Conservation (phyloP, 192 early-diverging fungal genomes). For the Backusella parvicylindrica region DNA sequence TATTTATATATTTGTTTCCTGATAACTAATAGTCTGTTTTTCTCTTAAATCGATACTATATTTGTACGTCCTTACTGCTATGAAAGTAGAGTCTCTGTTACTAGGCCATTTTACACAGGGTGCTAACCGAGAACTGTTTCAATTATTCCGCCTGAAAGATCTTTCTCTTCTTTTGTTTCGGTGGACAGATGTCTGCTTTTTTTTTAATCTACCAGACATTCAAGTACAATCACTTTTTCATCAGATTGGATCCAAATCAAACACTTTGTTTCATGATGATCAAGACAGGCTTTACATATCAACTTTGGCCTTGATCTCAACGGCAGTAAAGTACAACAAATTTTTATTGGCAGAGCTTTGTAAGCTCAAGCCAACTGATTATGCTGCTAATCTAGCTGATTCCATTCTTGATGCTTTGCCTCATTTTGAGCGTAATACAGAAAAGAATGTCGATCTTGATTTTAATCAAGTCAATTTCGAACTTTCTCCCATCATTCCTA, state of each 20-base stretch:
- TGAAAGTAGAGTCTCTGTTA: slow-evolving; percentile 9
- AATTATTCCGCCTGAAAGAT: neutral
- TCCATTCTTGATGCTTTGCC: neutral
- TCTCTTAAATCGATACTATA: neutral
- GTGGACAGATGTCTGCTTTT: neutral
- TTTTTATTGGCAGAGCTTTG: slow-evolving; percentile 10
- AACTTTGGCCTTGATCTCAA: neutral
- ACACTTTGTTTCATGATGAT: neutral
- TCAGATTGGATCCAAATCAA: neutral
- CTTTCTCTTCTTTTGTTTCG: neutral
- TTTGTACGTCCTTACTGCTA: neutral
- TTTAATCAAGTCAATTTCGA: neutral
- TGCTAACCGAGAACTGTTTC: neutral
- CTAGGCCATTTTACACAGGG: neutral
- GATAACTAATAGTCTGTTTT: neutral
- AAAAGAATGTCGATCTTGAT: neutral
- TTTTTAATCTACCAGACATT: slow-evolving; percentile 6
- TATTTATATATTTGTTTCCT: neutral
- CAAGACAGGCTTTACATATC: neutral
- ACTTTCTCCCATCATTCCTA: neutral
- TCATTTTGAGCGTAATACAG: neutral
- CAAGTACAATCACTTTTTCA: neutral
- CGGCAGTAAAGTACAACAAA: slow-evolving; percentile 9
- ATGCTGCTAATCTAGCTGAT: slow-evolving; percentile 6
- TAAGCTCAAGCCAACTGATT: slow-evolving; percentile 4